Evolutionary conservation across 371 early-diverging fungal species (phyloP).

Genomic region (Mucor lusitanicus): DNA sequence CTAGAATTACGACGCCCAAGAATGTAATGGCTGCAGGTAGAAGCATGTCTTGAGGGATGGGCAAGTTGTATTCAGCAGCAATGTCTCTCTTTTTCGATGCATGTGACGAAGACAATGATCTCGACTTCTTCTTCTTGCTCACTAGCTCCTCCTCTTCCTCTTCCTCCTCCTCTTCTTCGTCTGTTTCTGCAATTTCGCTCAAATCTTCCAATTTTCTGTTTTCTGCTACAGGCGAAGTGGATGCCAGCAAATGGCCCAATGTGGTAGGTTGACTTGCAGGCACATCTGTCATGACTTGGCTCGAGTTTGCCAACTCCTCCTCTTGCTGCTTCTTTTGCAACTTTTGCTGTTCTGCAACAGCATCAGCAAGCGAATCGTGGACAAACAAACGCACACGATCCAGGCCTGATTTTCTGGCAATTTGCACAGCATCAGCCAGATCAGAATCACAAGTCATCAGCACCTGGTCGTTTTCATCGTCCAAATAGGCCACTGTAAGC

Average conservation of each 20-base stretch:
- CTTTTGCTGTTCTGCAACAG: slow-evolving; percentile 11
- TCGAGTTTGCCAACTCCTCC: neutral
- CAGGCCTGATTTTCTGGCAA: slow-evolving; percentile 73
- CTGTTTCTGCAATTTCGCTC: slow-evolving; percentile 4
- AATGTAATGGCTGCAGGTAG: slow-evolving; percentile 62
- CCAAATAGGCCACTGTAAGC: slow-evolving; percentile 77
- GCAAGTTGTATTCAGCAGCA: slow-evolving; percentile 22
- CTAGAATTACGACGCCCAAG: slow-evolving; percentile 55
- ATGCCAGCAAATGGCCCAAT: slow-evolving; percentile 2
- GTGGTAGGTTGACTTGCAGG: slow-evolving; percentile 23
- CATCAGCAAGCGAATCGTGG: slow-evolving; percentile 27
- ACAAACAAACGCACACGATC: slow-evolving; percentile 73
- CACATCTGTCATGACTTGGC: neutral
- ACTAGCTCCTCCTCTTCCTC: slow-evolving; percentile 7
- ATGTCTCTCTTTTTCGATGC: slow-evolving; percentile 12
- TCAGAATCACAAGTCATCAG: slow-evolving; percentile 76
- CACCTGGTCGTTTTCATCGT: slow-evolving; percentile 87
- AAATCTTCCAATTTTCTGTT: neutral
- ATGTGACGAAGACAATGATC: neutral
- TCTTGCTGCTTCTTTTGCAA: slow-evolving; percentile 10
- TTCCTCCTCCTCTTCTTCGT: slow-evolving; percentile 2
- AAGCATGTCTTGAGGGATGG: slow-evolving; percentile 55
- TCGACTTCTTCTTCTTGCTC: slow-evolving; percentile 2
- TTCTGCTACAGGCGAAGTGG: neutral
- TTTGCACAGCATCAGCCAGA: slow-evolving; percentile 75